Percentiles rank a stretch among this genome's conserved stretches.
phyloP scores from a whole-genome alignment of 176 grass and related monocot species.

The Leersia perrieri region DNA sequence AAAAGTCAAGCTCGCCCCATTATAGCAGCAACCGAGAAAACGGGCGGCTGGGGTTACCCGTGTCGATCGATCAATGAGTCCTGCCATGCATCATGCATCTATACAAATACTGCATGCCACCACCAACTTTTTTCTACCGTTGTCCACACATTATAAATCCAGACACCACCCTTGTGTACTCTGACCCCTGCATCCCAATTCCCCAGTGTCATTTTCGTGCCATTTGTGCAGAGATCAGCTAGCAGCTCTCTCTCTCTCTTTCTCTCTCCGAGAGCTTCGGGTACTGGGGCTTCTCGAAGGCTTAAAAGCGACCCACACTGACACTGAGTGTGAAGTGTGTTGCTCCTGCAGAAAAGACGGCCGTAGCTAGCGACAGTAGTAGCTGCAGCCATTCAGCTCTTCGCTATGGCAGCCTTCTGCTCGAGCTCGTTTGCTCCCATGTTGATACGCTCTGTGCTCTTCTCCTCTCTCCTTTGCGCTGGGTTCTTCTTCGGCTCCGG shows the following conservation, averaged over 20 bases:
- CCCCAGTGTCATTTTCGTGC: constrained; percentile 35
- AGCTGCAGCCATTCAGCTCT: neutral
- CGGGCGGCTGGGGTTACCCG: neutral
- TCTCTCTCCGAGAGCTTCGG: constrained; percentile 19
- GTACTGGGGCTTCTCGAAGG: constrained; percentile 43
- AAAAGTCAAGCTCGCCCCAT: constrained; percentile 17
- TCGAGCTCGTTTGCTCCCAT: neutral
- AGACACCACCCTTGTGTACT: neutral
- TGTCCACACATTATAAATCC: constrained; percentile 31
- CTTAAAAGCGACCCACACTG: constrained; percentile 23
- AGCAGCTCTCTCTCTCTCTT: constrained; percentile 21
- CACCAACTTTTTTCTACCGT: neutral
- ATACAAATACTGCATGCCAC: neutral
- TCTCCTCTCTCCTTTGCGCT: constrained; percentile 13
- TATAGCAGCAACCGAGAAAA: neutral
- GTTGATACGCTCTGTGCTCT: neutral
- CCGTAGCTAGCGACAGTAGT: neutral
- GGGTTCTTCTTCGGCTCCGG: constrained; percentile 13
- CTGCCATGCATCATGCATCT: neutral
- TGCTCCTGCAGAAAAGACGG: neutral
- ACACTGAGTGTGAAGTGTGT: neutral
- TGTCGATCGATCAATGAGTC: neutral
- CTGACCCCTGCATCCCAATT: constrained; percentile 33
- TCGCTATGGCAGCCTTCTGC: neutral
- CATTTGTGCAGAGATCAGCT: constrained; percentile 33